Conservation (phyloP, 176 grass and related monocot species). For the Carex scoparia region DNA sequence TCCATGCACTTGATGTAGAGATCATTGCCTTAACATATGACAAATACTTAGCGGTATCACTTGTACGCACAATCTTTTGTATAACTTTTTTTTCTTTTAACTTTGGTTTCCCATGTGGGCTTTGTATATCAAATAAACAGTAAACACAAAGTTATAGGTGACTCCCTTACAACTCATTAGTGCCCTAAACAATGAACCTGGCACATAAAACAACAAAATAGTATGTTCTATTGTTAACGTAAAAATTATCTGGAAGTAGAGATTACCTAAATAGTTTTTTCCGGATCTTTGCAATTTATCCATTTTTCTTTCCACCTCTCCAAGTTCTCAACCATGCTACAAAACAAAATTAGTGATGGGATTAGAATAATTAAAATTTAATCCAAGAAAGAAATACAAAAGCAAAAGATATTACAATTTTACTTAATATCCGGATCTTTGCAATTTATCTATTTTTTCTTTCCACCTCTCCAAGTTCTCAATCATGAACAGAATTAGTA, state of each 20-base stretch:
- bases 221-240: not conserved
- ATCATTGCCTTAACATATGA: slow-evolving; percentile 45
- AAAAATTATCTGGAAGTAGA: not conserved
- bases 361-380: slow-evolving; percentile 24
- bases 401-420: not conserved
- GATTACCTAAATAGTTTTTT: slow-evolving; percentile 46
- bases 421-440: too few species aligned
- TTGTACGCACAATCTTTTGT: slow-evolving; percentile 7
- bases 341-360: slow-evolving; percentile 1
- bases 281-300: slow-evolving; percentile 46
- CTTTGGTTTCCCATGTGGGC: slow-evolving; percentile 28
- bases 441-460: too few species aligned
- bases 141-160: not conserved
- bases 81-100: slow-evolving; percentile 24
- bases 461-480: too few species aligned
- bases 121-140: slow-evolving; percentile 26
- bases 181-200: not conserved
- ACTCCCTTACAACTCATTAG: not conserved
- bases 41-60: slow-evolving; percentile 45
- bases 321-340: slow-evolving; percentile 65
- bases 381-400: not conserved
- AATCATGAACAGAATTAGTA: too few species aligned
- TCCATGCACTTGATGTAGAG: not conserved
- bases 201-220: not conserved
- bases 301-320: slow-evolving; percentile 73